A percentile compares a stretch with the other conserved stretches of the same genome.
These are phyloP conservation scores for Curvularia lunata DNA, from an alignment of 2,329 filamentous ascomycete genomes.

Conservation along the genomic window DNA sequence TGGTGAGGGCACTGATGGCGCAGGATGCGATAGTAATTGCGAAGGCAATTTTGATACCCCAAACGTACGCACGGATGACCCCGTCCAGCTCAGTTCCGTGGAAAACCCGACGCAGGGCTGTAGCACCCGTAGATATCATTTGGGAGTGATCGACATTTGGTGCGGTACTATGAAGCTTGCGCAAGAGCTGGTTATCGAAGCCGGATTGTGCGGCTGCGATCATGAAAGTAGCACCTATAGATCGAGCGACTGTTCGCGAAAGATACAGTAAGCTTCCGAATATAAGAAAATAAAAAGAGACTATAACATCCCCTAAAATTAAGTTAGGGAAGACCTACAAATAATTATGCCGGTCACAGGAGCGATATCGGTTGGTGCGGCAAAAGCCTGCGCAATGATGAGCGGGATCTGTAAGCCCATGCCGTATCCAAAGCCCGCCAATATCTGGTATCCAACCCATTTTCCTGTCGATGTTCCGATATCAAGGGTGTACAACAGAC, in stretches of 20 bases:
- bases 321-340: background rate
- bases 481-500: constrained; percentile 53
- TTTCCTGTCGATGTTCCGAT: constrained; percentile 42
- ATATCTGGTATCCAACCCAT: constrained; percentile 57
- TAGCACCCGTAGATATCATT: background rate
- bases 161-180: background rate
- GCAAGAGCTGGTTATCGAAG: constrained; percentile 1
- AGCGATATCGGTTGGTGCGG: background rate
- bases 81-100: background rate
- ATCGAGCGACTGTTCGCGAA: background rate
- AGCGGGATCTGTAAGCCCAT: constrained; percentile 36
- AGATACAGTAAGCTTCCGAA: background rate
- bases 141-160: background rate
- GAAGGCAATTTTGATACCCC: background rate
- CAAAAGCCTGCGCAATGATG: constrained; percentile 45
- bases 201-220: background rate
- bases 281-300: too few species aligned
- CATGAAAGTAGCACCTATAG: background rate
- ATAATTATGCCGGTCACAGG: background rate
- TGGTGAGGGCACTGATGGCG: background rate
- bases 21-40: background rate
- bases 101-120: background rate
- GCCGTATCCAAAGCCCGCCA: constrained; percentile 50
- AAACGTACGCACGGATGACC: background rate
- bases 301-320: too few species aligned